Conservation (phyloP, 345 rosid species). For the Syzygium grande region DNA sequence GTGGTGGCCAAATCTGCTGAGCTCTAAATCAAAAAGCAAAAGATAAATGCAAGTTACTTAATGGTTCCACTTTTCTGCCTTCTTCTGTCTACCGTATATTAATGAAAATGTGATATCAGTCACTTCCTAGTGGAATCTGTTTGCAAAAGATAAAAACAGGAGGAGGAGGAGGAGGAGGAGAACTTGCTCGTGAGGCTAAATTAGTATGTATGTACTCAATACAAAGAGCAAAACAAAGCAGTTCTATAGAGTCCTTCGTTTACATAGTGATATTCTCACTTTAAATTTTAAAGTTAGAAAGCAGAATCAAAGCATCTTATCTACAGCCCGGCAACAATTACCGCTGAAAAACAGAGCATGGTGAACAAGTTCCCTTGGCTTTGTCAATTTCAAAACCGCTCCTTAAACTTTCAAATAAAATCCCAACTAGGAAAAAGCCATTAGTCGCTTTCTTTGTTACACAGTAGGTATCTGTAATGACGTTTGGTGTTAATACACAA, state of each 20-base stretch:
- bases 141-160: background rate
- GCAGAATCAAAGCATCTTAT: background rate
- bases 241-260: background rate
- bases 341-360: background rate
- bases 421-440: background rate
- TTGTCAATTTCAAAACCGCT: background rate
- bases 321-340: background rate
- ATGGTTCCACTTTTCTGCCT: background rate
- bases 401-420: background rate
- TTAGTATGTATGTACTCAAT: background rate
- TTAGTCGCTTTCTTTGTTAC: background rate
- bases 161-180: background rate
- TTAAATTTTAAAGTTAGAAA: background rate
- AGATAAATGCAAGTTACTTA: background rate
- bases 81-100: background rate
- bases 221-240: background rate
- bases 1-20: background rate
- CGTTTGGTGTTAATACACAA: background rate
- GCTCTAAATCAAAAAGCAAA: background rate
- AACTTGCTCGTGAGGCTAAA: background rate
- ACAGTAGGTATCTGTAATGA: background rate
- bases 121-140: background rate
- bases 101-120: background rate
- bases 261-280: background rate
- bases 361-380: background rate